Evolutionary conservation across 768 basidiomycete genomes (phyloP).

Genomic region (Hortiboletus campestris): DNA sequence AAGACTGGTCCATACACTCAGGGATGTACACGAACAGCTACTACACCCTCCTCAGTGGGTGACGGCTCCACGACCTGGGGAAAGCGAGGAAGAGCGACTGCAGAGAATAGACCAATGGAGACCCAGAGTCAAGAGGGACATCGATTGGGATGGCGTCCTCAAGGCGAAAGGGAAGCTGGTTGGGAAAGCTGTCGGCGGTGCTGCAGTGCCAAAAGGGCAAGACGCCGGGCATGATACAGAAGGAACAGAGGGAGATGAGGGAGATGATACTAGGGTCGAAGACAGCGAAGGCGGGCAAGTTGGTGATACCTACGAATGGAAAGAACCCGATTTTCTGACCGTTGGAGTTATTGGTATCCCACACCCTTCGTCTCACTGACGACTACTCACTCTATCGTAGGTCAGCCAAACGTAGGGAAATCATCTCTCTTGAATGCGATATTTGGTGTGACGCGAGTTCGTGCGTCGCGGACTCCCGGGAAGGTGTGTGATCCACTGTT

Average conservation of each 20-base stretch:
- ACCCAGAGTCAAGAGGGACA: conserved; percentile 55
- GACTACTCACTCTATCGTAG: conserved; percentile 32
- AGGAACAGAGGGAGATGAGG: conserved; percentile 23
- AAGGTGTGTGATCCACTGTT: conserved; percentile 48
- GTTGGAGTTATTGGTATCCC: conserved; percentile 73
- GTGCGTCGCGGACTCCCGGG: conserved; percentile 82
- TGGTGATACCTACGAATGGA: conserved; percentile 18
- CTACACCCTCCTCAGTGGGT: conserved; percentile 65
- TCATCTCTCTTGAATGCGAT: conserved; percentile 90
- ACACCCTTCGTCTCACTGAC: not conserved
- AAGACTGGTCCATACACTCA: conserved; percentile 63
- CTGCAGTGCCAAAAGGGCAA: conserved; percentile 34
- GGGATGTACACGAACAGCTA: conserved; percentile 63
- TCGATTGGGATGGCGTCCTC: conserved; percentile 75
- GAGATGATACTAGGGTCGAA: conserved; percentile 4
- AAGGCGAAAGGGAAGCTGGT: conserved; percentile 42
- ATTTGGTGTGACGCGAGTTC: conserved; percentile 74
- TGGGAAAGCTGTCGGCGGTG: conserved; percentile 44
- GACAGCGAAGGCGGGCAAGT: conserved; percentile 17
- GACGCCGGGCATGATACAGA: not conserved
- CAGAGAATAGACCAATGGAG: conserved; percentile 59
- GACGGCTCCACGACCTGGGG: conserved; percentile 30
- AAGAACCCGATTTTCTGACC: conserved; percentile 63
- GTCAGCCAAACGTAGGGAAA: conserved; percentile 96
- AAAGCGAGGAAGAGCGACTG: conserved; percentile 44